Conservation (phyloP, 116 monocot species). For the Cymodocea nodosa region DNA sequence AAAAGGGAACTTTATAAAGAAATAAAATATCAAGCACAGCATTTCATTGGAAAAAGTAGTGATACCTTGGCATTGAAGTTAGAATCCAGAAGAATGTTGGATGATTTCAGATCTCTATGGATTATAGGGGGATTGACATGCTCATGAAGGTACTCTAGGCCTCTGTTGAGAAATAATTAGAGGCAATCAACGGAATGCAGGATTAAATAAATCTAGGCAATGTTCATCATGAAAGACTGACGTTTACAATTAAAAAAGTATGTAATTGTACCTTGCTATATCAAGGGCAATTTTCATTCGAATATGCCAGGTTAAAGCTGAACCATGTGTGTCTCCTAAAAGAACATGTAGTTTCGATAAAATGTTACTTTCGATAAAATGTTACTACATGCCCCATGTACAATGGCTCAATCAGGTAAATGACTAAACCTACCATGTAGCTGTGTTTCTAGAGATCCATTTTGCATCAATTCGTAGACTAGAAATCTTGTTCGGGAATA, state of each 20-base stretch:
- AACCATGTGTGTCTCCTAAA: constrained; percentile 67
- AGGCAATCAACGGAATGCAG: no score
- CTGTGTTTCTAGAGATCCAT: constrained; percentile 75
- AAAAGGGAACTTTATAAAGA: neutral
- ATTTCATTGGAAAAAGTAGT: neutral
- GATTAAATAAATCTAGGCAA: no score
- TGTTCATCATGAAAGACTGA: no score
- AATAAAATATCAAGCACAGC: neutral
- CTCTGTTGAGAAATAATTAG: constrained; percentile 1
- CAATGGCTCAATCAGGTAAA: neutral
- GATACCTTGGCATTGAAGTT: constrained; percentile 15
- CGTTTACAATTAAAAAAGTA: no score
- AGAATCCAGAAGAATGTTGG: constrained; percentile 90
- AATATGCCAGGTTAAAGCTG: constrained; percentile 69
- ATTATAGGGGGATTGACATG: constrained; percentile 56
- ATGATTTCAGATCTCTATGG: constrained; percentile 61
- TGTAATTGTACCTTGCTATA: constrained; percentile 46
- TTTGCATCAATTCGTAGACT: constrained; percentile 84
- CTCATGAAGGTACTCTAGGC: constrained; percentile 56
- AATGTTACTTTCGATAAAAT: neutral
- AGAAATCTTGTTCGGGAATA: constrained; percentile 58
- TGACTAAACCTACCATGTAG: constrained; percentile 50
- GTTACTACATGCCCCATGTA: neutral
- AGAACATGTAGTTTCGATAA: neutral
- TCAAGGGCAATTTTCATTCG: constrained; percentile 96